Evolutionary conservation across 148 eudicot species (phyloP).

Genomic region (Amaranthus palmeri): DNA sequence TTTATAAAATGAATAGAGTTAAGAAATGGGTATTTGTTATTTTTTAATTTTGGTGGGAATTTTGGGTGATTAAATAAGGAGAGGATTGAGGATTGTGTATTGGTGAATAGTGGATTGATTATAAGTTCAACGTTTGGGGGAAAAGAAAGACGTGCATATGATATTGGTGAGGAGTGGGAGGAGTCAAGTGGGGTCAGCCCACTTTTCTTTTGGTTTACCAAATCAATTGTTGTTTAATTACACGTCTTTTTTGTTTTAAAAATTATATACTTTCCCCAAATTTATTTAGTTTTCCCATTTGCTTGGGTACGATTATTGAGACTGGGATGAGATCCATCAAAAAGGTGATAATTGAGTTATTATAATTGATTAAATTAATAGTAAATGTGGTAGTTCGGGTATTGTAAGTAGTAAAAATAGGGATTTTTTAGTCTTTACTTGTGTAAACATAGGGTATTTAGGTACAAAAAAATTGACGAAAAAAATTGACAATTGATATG

Average conservation of each 20-base stretch:
- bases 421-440: too few relatives aligned
- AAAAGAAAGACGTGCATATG: constrained; percentile 15
- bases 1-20: neutral
- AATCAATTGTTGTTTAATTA: constrained; percentile 12
- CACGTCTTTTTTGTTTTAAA: neutral
- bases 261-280: too few relatives aligned
- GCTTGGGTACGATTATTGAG: too few relatives aligned
- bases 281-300: too few relatives aligned
- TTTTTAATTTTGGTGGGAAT: neutral
- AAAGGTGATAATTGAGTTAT: too few relatives aligned
- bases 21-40: neutral
- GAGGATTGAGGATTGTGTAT: neutral
- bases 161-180: constrained; percentile 22
- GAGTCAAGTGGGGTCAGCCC: constrained; percentile 16
- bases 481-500: too few relatives aligned
- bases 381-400: too few relatives aligned
- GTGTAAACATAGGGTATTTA: too few relatives aligned
- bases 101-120: constrained; percentile 18
- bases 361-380: too few relatives aligned
- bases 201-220: constrained; percentile 6
- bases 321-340: too few relatives aligned
- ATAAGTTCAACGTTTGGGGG: neutral
- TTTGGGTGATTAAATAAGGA: constrained; percentile 3
- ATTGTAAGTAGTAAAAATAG: too few relatives aligned
- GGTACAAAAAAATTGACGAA: too few relatives aligned